Evolutionary conservation across 345 rosid genomes (phyloP).

Genomic region (Nephelium lappaceum): DNA sequence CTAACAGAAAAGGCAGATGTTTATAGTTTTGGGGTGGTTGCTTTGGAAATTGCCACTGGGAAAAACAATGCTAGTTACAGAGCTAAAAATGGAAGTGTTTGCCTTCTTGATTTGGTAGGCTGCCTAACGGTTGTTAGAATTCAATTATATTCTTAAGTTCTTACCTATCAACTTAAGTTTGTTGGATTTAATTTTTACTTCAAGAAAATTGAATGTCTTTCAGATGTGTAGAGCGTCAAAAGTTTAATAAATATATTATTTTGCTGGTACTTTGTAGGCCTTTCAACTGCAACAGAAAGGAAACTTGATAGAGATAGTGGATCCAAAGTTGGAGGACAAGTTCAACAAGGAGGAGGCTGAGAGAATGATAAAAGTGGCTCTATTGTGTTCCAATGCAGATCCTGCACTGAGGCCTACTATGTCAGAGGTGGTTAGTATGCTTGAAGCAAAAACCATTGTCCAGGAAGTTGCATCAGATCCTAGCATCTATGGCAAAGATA

Average conservation of each 20-base stretch:
- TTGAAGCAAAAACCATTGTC: conserved; percentile 28
- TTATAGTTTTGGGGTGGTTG: conserved; percentile 45
- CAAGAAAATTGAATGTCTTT: not conserved
- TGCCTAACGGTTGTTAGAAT: not conserved
- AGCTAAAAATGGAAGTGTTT: conserved; percentile 23
- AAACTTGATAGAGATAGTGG: conserved; percentile 20
- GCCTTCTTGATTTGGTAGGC: conserved; percentile 45
- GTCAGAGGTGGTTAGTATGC: conserved; percentile 37
- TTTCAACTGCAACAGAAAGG: conserved; percentile 30
- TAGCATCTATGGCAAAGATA: conserved; percentile 27
- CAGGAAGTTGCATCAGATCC: conserved; percentile 33
- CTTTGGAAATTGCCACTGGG: conserved; percentile 39
- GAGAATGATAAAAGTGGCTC: conserved; percentile 24
- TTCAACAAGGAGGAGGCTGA: conserved; percentile 27
- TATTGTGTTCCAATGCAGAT: conserved; percentile 30
- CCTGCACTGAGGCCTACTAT: conserved; percentile 35
- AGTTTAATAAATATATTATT: not conserved
- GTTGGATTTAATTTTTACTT: not conserved
- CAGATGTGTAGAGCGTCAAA: not conserved
- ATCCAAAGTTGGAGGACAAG: conserved; percentile 22
- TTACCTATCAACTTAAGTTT: not conserved
- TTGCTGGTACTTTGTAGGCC: conserved; percentile 21
- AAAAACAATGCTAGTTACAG: conserved; percentile 27
- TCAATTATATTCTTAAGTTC: not conserved
- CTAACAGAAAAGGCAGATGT: conserved; percentile 43